phyloP scores from a whole-genome alignment of 2,329 filamentous ascomycete genomes.

The Cladophialophora bantiana region DNA sequence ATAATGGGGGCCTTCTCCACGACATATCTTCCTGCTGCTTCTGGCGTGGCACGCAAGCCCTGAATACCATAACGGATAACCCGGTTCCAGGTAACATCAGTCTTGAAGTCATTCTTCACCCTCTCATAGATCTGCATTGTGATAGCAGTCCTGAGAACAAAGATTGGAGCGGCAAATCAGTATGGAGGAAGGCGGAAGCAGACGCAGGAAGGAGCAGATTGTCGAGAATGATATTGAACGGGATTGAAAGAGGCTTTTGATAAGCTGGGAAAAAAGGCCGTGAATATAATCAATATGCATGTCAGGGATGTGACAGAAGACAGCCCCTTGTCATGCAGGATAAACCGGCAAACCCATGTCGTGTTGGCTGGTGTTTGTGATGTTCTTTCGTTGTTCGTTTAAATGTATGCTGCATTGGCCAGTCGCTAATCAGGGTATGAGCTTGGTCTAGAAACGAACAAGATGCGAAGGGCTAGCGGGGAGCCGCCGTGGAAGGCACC shows the following conservation, averaged over 20 bases:
- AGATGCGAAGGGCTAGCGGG: conserved; percentile 12
- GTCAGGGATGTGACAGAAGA: conserved; percentile 8
- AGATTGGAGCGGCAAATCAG: background rate
- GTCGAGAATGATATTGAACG: background rate
- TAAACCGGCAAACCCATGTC: conserved; percentile 4
- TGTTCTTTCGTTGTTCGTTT: conserved; percentile 1
- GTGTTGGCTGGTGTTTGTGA: conserved; percentile 3
- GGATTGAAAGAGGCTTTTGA: conserved; percentile 10
- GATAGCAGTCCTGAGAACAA: conserved; percentile 11
- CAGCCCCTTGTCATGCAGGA: background rate
- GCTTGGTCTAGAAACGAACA: conserved; percentile 10
- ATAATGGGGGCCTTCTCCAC: conserved; percentile 67
- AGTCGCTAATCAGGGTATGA: conserved; percentile 1
- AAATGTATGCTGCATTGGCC: conserved; percentile 6
- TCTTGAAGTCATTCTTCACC: conserved; percentile 34
- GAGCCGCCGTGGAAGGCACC: conserved; percentile 10
- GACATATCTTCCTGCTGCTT: conserved; percentile 62
- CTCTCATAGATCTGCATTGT: conserved; percentile 37
- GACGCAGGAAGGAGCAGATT: too few relatives aligned
- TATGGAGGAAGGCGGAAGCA: background rate
- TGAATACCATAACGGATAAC: conserved; percentile 35
- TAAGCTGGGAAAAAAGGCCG: conserved; percentile 13
- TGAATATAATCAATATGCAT: conserved; percentile 22
- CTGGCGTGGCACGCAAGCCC: conserved; percentile 55
- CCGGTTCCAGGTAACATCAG: conserved; percentile 39